Conservation (phyloP, 2,329 filamentous ascomycete species). For the Trichoderma koningii region DNA sequence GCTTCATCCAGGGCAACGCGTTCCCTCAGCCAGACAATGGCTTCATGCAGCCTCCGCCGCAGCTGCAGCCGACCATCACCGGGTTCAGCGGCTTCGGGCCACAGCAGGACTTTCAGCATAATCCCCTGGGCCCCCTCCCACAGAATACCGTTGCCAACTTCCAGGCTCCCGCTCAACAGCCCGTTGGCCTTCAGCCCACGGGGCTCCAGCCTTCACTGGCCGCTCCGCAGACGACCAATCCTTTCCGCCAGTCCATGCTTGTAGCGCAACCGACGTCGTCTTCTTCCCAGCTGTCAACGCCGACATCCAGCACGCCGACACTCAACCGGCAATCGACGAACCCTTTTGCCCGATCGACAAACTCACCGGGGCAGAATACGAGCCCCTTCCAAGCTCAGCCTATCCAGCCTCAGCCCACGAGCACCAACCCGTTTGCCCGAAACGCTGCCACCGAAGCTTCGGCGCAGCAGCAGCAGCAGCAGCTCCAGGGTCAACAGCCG, state of each 20-base stretch:
- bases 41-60: slow-evolving; percentile 45
- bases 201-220: slow-evolving; percentile 48
- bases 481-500: slow-evolving; percentile 48
- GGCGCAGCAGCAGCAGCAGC: slow-evolving; percentile 22
- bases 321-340: slow-evolving; percentile 72
- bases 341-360: slow-evolving; percentile 74
- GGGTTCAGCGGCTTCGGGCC: slow-evolving; percentile 84
- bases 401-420: slow-evolving; percentile 46
- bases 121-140: slow-evolving; percentile 57
- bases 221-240: slow-evolving; percentile 71
- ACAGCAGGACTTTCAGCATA: slow-evolving; percentile 59
- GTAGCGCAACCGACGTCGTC: slow-evolving; percentile 54
- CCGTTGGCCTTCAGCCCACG: slow-evolving; percentile 46
- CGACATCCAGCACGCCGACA: slow-evolving; percentile 46
- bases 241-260: slow-evolving; percentile 91
- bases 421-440: slow-evolving; percentile 61
- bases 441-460: slow-evolving; percentile 38
- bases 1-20: slow-evolving; percentile 35
- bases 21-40: slow-evolving; percentile 39
- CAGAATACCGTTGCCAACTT: slow-evolving; percentile 58
- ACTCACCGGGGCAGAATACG: slow-evolving; percentile 25
- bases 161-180: slow-evolving; percentile 40
- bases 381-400: slow-evolving; percentile 35
- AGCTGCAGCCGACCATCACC: slow-evolving; percentile 55
- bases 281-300: slow-evolving; percentile 42